Evolutionary conservation across 1,139 yeast genomes (phyloP), one percentile per base, ranked within the genome.

Genomic region (Geotrichum carabidarum): DNA sequence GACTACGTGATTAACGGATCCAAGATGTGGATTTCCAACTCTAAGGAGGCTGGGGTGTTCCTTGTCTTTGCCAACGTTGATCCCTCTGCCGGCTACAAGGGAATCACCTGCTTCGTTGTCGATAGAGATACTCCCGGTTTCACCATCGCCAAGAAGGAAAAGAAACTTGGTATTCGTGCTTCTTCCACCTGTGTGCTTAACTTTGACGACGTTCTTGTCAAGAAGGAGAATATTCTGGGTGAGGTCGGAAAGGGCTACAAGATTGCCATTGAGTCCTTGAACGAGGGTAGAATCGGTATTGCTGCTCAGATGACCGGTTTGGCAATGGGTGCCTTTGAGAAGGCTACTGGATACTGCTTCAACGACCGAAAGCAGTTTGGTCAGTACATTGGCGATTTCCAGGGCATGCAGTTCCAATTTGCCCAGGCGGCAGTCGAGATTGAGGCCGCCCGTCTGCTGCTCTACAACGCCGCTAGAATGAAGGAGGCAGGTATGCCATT

Each of bases 301-400:
- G 78, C 74, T 31, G 77, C 78, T 7, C 78, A 74, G 60, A 74
- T 74, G 78, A 65, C 72, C 7, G 78, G 78, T 31, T 65, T 74
- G 27, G 78, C 78, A 15, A 71, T 68, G 61, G 78, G 78, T 18
- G 77, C 78, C 9, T 74, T 74, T 63, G 62, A 69, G 57, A 65
- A 70, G 52, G 76, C 78, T 14, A 67, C 74, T 37, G 64, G 65
- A 55, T 74, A 74, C 64, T 71, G 69, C 30, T 67, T 65, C 62
- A 70, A 68, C 54, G 78, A 74, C 60, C 68, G 78, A 51, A 70
- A 72, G 63, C 78, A 74, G 64, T 74, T 74, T 57, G 77, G 77
- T 51, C 64, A 72, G 61, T 66, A 61, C 57, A 71, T 74, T 57
- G 78, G 78, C 30, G 75, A 73, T 48, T 74, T 74, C 69, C 78